These are phyloP conservation scores for Metschnikowia santaceciliae DNA, from an alignment of 805 yeast species.

Conservation along the genomic window DNA sequence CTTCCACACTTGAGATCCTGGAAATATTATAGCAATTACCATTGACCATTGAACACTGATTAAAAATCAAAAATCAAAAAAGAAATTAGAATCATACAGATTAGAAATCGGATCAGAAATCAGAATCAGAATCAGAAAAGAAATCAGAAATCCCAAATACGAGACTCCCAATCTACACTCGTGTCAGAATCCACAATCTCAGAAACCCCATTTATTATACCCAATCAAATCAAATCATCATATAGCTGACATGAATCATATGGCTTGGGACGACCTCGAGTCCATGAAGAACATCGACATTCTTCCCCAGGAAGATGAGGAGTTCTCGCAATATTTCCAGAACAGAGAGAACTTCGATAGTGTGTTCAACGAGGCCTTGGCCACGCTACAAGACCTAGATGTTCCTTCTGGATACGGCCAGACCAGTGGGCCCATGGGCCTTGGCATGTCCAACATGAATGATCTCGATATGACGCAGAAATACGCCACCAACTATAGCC, in stretches of 20 bases:
- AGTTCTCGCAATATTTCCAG: slow-evolving; percentile 44
- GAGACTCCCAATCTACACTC: no score
- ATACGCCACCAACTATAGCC: slow-evolving; percentile 12
- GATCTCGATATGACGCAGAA: slow-evolving; percentile 1
- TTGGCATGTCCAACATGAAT: not conserved
- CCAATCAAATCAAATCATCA: not conserved
- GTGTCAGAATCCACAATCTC: no score
- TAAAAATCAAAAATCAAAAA: no score
- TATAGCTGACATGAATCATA: slow-evolving; percentile 18
- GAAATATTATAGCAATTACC: not conserved
- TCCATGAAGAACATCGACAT: slow-evolving; percentile 16
- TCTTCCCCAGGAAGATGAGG: slow-evolving; percentile 34
- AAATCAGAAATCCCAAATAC: no score
- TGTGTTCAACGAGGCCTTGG: slow-evolving; percentile 52
- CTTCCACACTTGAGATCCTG: not conserved
- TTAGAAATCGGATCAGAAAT: no score
- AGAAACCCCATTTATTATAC: no score
- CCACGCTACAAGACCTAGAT: slow-evolving; percentile 57
- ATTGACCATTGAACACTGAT: no score
- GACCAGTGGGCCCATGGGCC: slow-evolving; percentile 7
- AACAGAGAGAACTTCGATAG: slow-evolving; percentile 51
- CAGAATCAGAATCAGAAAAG: no score
- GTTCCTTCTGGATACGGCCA: slow-evolving; percentile 47
- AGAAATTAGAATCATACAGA: no score
- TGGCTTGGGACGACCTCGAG: slow-evolving; percentile 30